Evolutionary conservation across 768 basidiomycete genomes (phyloP), one percentile per base, ranked within the genome.

Genomic region (Phylloporus sp.): DNA sequence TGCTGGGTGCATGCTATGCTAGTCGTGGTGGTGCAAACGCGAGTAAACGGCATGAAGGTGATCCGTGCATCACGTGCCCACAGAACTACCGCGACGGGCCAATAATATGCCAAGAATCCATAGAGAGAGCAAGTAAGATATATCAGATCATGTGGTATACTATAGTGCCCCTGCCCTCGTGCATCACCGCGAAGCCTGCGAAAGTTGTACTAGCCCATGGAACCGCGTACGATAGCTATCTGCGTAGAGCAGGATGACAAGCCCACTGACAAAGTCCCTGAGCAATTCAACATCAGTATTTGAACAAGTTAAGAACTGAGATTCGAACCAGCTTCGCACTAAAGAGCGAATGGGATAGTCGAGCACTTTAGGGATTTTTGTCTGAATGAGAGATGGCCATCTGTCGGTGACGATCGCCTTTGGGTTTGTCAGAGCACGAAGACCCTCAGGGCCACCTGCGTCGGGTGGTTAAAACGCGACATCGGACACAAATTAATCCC

Each of bases 371-470:
- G 97, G 97, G 54, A 99, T 97, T 11, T 68, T 72, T 0, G 97
- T 99, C 65, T 92, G 85, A 38, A 95, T 75, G 39, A 86, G 64
- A 29, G 84, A 83, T 49, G 93, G 91, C 80, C 87, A 92, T 42
- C 90, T 80, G 68, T 99, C 97, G 16, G 80, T 75, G 49, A 91
- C 81, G 45, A 99, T 82, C 13, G 87, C 87, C 66, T 99, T 99
- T 47, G 87, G 77, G 62, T 90, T 92, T 40, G 91, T 94, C 35
- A 99, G 73, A 2, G 88, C 76, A 24, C 93, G 84, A 36, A 99
- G 77, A 34, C 97, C 97, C 73, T 99, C 97, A 2, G 91, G 86
- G 23, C 97, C 97, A 58, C 88, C 92, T 91, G 55, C 27, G 18
- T 32, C 39, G 36, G 28, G 49, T 20, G 16, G 32, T 62, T 22